Evolutionary conservation across 768 basidiomycete genomes (phyloP).

Genomic region (Mycena venus): DNA sequence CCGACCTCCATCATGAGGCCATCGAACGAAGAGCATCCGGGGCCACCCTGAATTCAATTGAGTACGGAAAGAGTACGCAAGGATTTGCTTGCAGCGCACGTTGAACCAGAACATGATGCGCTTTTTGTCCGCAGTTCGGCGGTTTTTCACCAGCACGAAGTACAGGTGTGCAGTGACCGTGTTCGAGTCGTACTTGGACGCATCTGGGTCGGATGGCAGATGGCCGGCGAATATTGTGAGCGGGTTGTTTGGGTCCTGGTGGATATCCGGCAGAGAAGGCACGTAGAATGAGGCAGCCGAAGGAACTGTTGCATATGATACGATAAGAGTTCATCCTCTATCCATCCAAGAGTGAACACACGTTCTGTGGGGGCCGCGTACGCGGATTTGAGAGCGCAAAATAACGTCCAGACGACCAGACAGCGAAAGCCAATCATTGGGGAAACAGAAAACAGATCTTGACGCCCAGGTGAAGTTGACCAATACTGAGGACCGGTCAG

Average conservation of each 20-base stretch:
- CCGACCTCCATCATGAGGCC: conserved; percentile 99
- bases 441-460: no score
- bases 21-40: conserved; percentile 97
- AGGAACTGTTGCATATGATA: conserved; percentile 63
- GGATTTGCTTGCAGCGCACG: conserved; percentile 66
- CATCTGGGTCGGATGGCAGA: conserved; percentile 82
- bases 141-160: conserved; percentile 92
- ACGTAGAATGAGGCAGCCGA: conserved; percentile 91
- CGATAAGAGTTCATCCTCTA: neutral
- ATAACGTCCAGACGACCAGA: conserved; percentile 27
- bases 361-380: conserved; percentile 56
- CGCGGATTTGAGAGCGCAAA: conserved; percentile 21
- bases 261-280: conserved; percentile 78
- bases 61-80: neutral
- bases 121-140: conserved; percentile 90
- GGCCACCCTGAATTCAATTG: conserved; percentile 77
- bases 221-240: conserved; percentile 90
- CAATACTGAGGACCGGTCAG: no score
- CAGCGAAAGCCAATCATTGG: conserved; percentile 31
- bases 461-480: no score
- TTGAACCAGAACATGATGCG: conserved; percentile 98
- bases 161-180: conserved; percentile 84
- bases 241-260: conserved; percentile 77
- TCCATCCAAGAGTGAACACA: conserved; percentile 40
- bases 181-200: conserved; percentile 60